Evolutionary conservation across 306 rosid genomes (phyloP).

Genomic region (Luffa acutangula): DNA sequence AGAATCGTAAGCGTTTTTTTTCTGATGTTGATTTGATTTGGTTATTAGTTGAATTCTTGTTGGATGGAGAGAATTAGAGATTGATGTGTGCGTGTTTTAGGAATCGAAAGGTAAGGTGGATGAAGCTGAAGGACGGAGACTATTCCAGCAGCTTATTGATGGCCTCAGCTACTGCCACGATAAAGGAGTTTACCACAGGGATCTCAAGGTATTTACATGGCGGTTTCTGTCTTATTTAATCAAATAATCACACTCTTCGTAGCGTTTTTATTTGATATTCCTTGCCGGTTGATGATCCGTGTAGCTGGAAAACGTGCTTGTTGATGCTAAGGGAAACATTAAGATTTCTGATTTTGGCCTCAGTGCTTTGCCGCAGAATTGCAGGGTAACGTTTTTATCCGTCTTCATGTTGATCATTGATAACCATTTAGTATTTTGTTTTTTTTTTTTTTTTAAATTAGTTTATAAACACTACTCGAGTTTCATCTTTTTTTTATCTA

Average conservation of each 20-base stretch:
- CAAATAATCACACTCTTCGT: background rate
- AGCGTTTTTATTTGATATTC: background rate
- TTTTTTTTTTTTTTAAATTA: no score
- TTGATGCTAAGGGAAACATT: slow-evolving; percentile 67
- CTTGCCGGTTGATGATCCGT: background rate
- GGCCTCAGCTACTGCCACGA: slow-evolving; percentile 83
- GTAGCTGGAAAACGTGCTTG: slow-evolving; percentile 89
- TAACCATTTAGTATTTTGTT: no score
- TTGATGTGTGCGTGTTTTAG: slow-evolving; percentile 17
- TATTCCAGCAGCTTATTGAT: slow-evolving; percentile 81
- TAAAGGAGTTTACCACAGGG: slow-evolving; percentile 88
- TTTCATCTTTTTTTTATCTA: no score
- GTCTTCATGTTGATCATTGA: background rate
- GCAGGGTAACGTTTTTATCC: slow-evolving; percentile 32
- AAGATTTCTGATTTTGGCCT: slow-evolving; percentile 96
- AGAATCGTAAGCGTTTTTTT: slow-evolving; percentile 45
- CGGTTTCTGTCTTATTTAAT: background rate
- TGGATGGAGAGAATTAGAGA: background rate
- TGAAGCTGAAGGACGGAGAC: slow-evolving; percentile 55
- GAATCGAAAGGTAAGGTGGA: slow-evolving; percentile 51
- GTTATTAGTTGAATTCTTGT: background rate
- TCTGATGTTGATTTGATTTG: background rate
- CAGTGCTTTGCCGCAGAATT: slow-evolving; percentile 84
- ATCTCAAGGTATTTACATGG: slow-evolving; percentile 56
- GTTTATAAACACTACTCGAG: no score